A percentile compares a stretch with the other conserved stretches of the same genome.
Conservation (phyloP, 2,329 filamentous ascomycete species). For the Talaromyces pinophilus region DNA sequence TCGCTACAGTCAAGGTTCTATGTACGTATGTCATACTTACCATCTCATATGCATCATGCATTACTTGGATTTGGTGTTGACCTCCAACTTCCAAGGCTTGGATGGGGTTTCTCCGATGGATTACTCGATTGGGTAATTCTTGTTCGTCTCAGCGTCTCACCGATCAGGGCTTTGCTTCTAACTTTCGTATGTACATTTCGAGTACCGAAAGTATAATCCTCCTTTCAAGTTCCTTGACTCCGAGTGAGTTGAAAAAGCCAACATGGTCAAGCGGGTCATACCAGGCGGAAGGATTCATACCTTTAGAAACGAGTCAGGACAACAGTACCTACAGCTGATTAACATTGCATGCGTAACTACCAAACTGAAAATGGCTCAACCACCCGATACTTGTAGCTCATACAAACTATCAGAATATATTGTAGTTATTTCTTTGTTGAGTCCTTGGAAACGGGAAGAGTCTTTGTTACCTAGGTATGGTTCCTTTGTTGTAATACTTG, state of each 20-base stretch:
- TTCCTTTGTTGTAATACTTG: background rate
- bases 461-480: background rate
- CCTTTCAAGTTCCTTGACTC: background rate
- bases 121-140: background rate
- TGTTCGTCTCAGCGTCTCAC: background rate
- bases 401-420: background rate
- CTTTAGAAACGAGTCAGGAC: background rate
- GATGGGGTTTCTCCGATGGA: background rate
- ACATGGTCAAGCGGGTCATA: background rate
- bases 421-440: background rate
- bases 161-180: background rate
- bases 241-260: background rate
- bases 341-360: slow-evolving; percentile 3
- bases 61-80: background rate
- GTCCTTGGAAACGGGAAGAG: background rate
- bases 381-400: background rate
- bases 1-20: background rate
- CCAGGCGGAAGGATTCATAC: background rate
- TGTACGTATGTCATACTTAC: background rate
- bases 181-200: background rate
- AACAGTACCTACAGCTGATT: background rate
- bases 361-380: background rate
- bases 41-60: background rate
- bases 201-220: background rate
- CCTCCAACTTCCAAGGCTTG: background rate